Evolutionary conservation across 208 protist genomes (phyloP), one percentile per base, ranked within the genome.

Genomic region (Tritrichomonas musculus): DNA sequence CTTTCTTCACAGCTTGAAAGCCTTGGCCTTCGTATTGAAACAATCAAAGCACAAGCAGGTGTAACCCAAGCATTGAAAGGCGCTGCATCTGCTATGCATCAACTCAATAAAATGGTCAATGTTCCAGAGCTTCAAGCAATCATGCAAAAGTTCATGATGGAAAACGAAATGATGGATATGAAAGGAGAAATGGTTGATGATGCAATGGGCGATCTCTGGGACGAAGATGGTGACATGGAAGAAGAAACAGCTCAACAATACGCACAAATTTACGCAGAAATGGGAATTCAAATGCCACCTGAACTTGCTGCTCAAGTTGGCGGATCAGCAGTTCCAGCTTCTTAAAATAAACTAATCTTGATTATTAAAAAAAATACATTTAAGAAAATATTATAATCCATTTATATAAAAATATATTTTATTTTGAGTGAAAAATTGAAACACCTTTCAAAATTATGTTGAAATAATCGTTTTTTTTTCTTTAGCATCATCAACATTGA

Each of bases 81-180:
- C 30, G 73, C 73, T 33, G 73, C 73, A 47, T 14, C 20, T 50
- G 73, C 73, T 53, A 82, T 82, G 73, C 3, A 25, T 47, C 73
- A 82, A 11, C 73, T 82, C 20, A 82, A 82, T 41, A 36, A 20
- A 36, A 82, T 82, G 73, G 73, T 82, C 50, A 82, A 82, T 36
- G n/a, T 82, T 22, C 73, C 73, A 50, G 39, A 82, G 30, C 47
- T 82, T 33, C 73, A 82, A 36, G 41, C 41, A 50, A 82, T 82
- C 39, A 82, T 82, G 73, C n/a, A 47, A 36, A 82, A 82, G 39
- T 82, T 82, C 73, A 82, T 82, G 73, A 25, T 47, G 41, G 73
- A 82, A 30, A 82, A 82, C 73, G 73, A 82, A 82, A 82, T 82
- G 73, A 82, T 82, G 73, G 73, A 82, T 41, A 82, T 82, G 73